Evolutionary conservation across 805 yeast species (phyloP).

Genomic region (Yarrowia sp.): DNA sequence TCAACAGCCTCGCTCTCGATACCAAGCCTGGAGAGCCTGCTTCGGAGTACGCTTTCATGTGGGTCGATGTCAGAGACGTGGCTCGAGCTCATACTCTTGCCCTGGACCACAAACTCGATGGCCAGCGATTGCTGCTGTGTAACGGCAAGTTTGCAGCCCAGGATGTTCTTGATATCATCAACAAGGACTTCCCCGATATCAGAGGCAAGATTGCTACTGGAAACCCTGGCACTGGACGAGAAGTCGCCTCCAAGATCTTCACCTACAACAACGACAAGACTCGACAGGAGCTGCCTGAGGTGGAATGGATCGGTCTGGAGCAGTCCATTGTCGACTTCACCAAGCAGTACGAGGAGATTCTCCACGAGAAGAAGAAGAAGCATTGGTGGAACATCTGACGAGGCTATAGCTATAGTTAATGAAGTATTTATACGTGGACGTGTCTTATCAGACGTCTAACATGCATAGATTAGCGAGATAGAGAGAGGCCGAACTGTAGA

Average conservation of each 20-base stretch:
- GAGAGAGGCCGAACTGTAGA: no score
- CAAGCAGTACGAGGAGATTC: constrained; percentile 20
- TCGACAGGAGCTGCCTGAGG: constrained; percentile 2
- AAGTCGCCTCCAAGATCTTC: not conserved
- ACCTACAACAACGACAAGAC: constrained; percentile 27
- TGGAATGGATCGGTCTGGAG: constrained; percentile 19
- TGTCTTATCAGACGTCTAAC: not conserved
- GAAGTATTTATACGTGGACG: not conserved
- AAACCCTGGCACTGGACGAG: not conserved
- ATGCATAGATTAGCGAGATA: not conserved
- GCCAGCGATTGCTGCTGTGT: constrained; percentile 44
- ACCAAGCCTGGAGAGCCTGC: constrained; percentile 1
- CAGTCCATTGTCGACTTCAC: constrained; percentile 29
- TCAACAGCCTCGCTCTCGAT: constrained; percentile 8
- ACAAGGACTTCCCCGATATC: constrained; percentile 31
- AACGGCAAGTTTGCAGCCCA: constrained; percentile 41
- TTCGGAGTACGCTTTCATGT: constrained; percentile 42
- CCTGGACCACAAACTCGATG: constrained; percentile 47
- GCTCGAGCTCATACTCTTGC: constrained; percentile 65
- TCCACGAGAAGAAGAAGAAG: constrained; percentile 27
- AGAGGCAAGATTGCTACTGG: constrained; percentile 19
- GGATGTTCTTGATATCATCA: constrained; percentile 42
- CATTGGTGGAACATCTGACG: constrained; percentile 5
- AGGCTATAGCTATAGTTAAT: not conserved
- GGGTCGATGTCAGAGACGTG: constrained; percentile 67